phyloP scores from a whole-genome alignment of 139 green algal genomes.

The Chloropicon primus region DNA sequence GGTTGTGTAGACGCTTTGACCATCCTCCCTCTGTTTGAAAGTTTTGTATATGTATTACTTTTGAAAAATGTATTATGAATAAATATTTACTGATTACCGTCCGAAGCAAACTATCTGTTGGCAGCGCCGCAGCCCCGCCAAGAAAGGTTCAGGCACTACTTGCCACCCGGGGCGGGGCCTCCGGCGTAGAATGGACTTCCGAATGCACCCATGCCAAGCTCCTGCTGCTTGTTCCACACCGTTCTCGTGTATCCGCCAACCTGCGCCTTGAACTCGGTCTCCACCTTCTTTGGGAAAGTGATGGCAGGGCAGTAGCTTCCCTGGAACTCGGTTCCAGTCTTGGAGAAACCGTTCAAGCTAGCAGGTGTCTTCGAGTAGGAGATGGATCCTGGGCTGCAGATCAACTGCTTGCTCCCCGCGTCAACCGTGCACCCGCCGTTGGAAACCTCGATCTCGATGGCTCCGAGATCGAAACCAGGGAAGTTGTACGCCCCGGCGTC shows the following conservation, averaged over 20 bases:
- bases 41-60: too few species aligned
- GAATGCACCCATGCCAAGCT: too few species aligned
- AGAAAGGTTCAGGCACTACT: too few species aligned
- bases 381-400: neutral
- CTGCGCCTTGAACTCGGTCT: neutral
- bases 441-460: neutral
- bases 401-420: neutral
- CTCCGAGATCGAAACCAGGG: neutral
- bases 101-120: too few species aligned
- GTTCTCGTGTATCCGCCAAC: neutral
- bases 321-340: neutral
- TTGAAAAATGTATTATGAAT: too few species aligned
- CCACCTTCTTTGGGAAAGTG: neutral
- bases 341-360: neutral
- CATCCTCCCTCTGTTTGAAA: too few species aligned
- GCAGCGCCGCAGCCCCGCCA: too few species aligned
- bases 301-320: neutral
- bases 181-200: too few species aligned
- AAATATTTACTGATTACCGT: too few species aligned
- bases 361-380: neutral
- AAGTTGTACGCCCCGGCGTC: neutral
- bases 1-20: too few species aligned
- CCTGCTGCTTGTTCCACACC: neutral
- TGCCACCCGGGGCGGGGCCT: too few species aligned
- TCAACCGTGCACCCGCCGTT: neutral